Evolutionary conservation across 2,329 filamentous ascomycete genomes (phyloP).

Genomic region (Chalaropsis thielavioides): DNA sequence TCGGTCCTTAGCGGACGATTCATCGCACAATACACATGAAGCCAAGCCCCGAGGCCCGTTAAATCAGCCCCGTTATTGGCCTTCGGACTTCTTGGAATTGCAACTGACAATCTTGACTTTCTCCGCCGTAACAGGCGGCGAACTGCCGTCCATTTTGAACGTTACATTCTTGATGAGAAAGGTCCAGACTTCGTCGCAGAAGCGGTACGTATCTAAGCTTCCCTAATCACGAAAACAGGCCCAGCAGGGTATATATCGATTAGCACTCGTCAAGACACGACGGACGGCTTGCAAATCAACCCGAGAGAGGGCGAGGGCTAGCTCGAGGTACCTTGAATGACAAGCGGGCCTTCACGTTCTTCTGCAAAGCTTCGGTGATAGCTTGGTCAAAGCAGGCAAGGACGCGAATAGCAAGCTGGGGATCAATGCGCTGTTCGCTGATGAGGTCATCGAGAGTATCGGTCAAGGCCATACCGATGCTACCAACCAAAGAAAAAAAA

Average conservation of each 20-base stretch:
- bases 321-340: constrained; percentile 66
- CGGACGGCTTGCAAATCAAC: neutral
- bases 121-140: constrained; percentile 61
- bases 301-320: neutral
- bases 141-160: constrained; percentile 88
- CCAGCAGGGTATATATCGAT: neutral
- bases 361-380: constrained; percentile 78
- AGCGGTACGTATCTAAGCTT: constrained; percentile 93
- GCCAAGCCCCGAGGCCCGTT: neutral
- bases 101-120: constrained; percentile 98
- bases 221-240: constrained; percentile 40
- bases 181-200: constrained; percentile 99
- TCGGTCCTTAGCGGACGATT: neutral
- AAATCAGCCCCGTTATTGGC: constrained; percentile 20
- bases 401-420: constrained; percentile 97
- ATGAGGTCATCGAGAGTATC: constrained; percentile 97
- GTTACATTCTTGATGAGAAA: constrained; percentile 97
- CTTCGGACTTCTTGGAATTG: constrained; percentile 61
- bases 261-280: neutral
- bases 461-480: constrained; percentile 82
- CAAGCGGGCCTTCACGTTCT: constrained; percentile 80
- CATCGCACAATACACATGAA: neutral
- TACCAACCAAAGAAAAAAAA: constrained; percentile 29
- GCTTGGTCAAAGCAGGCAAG: constrained; percentile 88
- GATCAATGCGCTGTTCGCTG: constrained; percentile 86